Evolutionary conservation across 345 rosid genomes (phyloP), one percentile per base, ranked within the genome.

Genomic region (Gossypium turneri): DNA sequence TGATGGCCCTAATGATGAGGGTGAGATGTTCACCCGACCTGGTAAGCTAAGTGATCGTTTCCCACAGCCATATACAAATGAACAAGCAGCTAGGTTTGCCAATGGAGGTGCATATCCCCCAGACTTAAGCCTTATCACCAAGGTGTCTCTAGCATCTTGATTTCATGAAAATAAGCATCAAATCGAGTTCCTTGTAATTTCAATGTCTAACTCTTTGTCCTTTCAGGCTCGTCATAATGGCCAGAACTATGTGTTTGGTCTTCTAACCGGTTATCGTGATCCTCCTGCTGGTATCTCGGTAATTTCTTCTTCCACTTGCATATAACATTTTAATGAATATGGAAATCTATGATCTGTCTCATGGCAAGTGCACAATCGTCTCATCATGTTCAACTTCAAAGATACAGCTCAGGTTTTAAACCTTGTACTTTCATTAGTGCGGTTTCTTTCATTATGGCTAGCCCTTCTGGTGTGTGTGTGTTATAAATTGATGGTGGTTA

Each of bases 31-130:
- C 79, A 86, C 93, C 6, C 97, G 99, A 64, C 97, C 99, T 77
- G 98, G 99, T 73, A 93, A 93, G 85, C 95, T 96, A 75, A 92
- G 97, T 68, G 99, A 93, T 85, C 97, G 97, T 61, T 85, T 96
- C 70, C 98, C 99, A 62, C 81, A 88, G 79, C 98, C 99, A 68
- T 96, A 96, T 81, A 12, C 90, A 2, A 96, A 96, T 80, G 99
- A 96, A 79, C 80, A 81, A 81, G 99, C 99, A 6, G 99, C 99
- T 77, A 90, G 97, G 85, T 96, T 93, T 86, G 98, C 99, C 55
- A 96, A 96, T 87, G 99, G 99, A 78, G 99, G 99, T 78, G 99
- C 98, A 3, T 93, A 96, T 84, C 99, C 99, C 70, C 98, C 99
- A 64, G 98, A 96, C 84, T 82, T 96, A 44, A 93, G 99, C 90